Evolutionary conservation across 2,329 filamentous ascomycete species (phyloP).

Genomic region (Fusarium equiseti): DNA sequence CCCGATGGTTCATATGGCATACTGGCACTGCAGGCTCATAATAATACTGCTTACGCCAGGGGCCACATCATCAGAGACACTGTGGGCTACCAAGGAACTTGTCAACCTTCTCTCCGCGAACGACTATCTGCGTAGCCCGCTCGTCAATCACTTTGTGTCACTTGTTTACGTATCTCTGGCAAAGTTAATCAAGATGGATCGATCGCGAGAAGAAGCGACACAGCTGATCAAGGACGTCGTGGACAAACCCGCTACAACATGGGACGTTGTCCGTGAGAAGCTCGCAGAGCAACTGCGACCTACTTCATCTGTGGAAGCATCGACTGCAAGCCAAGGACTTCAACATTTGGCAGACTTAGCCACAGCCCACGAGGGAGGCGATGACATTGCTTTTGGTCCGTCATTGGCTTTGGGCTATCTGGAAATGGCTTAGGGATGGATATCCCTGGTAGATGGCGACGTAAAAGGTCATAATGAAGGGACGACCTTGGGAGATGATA

Average conservation of each 20-base stretch:
- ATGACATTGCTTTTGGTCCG: slow-evolving; percentile 51
- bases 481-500: background rate
- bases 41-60: slow-evolving; percentile 70
- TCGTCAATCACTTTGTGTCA: slow-evolving; percentile 75
- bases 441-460: background rate
- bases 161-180: slow-evolving; percentile 71
- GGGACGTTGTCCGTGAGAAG: slow-evolving; percentile 68
- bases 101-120: slow-evolving; percentile 69
- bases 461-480: background rate
- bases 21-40: slow-evolving; percentile 77
- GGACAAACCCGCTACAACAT: slow-evolving; percentile 65
- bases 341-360: slow-evolving; percentile 72
- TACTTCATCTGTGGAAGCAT: slow-evolving; percentile 53
- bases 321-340: slow-evolving; percentile 64
- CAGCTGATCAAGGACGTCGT: slow-evolving; percentile 67
- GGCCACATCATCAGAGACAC: slow-evolving; percentile 66
- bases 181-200: slow-evolving; percentile 67
- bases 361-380: slow-evolving; percentile 56
- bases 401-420: slow-evolving; percentile 54
- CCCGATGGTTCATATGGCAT: slow-evolving; percentile 73
- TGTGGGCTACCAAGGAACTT: slow-evolving; percentile 71
- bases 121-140: slow-evolving; percentile 67
- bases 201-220: slow-evolving; percentile 68
- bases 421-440: slow-evolving; percentile 45
- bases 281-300: slow-evolving; percentile 52